Evolutionary conservation across 805 yeast species (phyloP).

Genomic region (Hemisphaericaspora nanyangensis): DNA sequence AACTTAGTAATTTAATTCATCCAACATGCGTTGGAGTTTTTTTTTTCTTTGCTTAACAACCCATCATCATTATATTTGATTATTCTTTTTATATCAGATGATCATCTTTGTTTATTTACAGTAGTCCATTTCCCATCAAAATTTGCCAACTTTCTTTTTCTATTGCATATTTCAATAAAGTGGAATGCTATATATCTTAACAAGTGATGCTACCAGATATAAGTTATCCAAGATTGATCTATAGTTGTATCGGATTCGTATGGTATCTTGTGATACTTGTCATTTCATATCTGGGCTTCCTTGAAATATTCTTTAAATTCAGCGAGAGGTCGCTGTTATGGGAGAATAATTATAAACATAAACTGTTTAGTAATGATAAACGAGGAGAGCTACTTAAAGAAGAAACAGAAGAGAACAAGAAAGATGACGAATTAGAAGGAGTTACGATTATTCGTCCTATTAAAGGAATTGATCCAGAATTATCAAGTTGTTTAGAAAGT

Average conservation of each 20-base stretch:
- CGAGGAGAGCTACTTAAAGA: background rate
- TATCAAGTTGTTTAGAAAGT: slow-evolving; percentile 62
- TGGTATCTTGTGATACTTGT: slow-evolving; percentile 39
- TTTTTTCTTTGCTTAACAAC: too few species aligned
- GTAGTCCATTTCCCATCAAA: too few species aligned
- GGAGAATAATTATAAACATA: background rate
- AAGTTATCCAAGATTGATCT: background rate
- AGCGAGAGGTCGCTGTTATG: slow-evolving; percentile 10
- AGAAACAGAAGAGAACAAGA: background rate
- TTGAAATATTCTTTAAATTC: slow-evolving; percentile 33
- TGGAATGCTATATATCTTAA: too few species aligned
- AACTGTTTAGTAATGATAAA: background rate
- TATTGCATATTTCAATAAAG: too few species aligned
- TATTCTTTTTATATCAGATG: too few species aligned
- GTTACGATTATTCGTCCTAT: slow-evolving; percentile 81
- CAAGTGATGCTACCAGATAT: too few species aligned
- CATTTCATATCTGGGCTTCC: slow-evolving; percentile 38
- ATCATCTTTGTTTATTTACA: too few species aligned
- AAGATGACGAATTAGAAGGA: slow-evolving; percentile 21
- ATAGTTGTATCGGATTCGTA: slow-evolving; percentile 13
- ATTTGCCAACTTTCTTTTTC: too few species aligned
- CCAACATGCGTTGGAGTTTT: too few species aligned
- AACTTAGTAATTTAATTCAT: too few species aligned
- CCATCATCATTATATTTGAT: too few species aligned
- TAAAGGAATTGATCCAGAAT: slow-evolving; percentile 78